Evolutionary conservation across 495 filamentous ascomycete species (phyloP), one percentile per base, ranked within the genome.

Genomic region (Mytilinidion resinicola): DNA sequence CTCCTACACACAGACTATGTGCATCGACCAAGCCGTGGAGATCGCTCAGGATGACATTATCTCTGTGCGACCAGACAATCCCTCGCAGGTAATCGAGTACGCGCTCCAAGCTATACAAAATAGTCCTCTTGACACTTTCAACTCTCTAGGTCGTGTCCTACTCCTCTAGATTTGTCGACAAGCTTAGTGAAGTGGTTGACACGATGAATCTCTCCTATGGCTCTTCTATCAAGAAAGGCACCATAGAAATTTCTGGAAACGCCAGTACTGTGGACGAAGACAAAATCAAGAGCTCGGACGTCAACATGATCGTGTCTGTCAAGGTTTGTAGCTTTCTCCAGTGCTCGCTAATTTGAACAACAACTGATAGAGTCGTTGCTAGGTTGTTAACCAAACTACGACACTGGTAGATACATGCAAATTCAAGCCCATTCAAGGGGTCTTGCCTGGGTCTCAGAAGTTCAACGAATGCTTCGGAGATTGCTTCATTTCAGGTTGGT

Each of bases 381-480:
- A 48, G 44, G 44, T 48, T 48, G 44, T 48, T 8, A 48, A 48
- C 17, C n/a, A 48, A 15, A 48, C 44, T 10, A 25, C 20, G 20
- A 15, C 44, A 10, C 14, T 48, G 8, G n/a, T 25, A 15, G 44
- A 48, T 48, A 25, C 8, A 9, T 48, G 44, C 44, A 9, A 48
- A 48, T 48, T 48, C 20, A 15, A 15, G 20, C n/a, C 14, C n/a
- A 15, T 48, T 19, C 8, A 48, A 15, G 17, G 9, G 8, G 17
- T 48, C 17, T 25, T 48, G 14, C 44, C 44, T 25, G 44, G 36
- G 8, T n/a, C 11, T 14, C 14, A 6, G 10, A 51, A 55, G 17
- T 70, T 70, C 50, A 61, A 56, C 10, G 61, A 69, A 8, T 48
- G 64, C 36, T 69, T 57, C 11, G 67, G 67, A 21, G 67, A 69